These are phyloP conservation scores for Lolium multiflorum DNA, from an alignment of 176 grass and related monocot species.

Conservation along the genomic window DNA sequence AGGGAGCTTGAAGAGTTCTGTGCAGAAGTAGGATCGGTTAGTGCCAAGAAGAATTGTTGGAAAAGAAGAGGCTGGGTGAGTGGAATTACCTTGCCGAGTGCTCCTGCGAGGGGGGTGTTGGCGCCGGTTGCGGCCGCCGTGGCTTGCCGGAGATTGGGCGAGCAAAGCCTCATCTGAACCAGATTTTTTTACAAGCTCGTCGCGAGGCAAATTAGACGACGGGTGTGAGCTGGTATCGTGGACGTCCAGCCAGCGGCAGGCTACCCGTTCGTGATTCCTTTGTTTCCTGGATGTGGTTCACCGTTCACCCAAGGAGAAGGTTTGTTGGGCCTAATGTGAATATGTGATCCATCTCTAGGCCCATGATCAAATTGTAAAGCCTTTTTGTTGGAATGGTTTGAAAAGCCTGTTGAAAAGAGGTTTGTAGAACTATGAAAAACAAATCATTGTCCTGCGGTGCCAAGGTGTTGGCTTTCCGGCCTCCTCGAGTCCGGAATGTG, in stretches of 20 bases:
- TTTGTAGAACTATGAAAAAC: no score
- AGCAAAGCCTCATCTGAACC: conserved; percentile 44
- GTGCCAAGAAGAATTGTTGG: background rate
- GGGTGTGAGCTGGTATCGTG: background rate
- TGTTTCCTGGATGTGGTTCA: conserved; percentile 20
- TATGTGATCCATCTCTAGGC: background rate
- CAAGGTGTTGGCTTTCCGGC: no score
- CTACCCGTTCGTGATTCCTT: conserved; percentile 27
- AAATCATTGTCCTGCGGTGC: no score
- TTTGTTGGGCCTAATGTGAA: conserved; percentile 3
- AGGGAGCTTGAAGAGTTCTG: conserved; percentile 41
- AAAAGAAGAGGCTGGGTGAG: background rate
- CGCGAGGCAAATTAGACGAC: background rate
- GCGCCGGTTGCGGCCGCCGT: conserved; percentile 32
- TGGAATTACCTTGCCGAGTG: conserved; percentile 30
- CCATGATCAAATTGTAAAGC: background rate
- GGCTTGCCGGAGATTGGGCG: conserved; percentile 50
- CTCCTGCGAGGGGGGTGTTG: conserved; percentile 9
- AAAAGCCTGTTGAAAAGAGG: background rate
- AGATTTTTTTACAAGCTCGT: conserved; percentile 18
- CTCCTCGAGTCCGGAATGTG: no score
- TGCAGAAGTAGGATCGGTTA: background rate
- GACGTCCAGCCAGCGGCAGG: conserved; percentile 20
- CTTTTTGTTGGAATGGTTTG: no score
- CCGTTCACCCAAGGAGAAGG: background rate